Evolutionary conservation across 1,139 yeast genomes (phyloP), one percentile per base, ranked within the genome.

Genomic region (Suhomyces kunorum): DNA sequence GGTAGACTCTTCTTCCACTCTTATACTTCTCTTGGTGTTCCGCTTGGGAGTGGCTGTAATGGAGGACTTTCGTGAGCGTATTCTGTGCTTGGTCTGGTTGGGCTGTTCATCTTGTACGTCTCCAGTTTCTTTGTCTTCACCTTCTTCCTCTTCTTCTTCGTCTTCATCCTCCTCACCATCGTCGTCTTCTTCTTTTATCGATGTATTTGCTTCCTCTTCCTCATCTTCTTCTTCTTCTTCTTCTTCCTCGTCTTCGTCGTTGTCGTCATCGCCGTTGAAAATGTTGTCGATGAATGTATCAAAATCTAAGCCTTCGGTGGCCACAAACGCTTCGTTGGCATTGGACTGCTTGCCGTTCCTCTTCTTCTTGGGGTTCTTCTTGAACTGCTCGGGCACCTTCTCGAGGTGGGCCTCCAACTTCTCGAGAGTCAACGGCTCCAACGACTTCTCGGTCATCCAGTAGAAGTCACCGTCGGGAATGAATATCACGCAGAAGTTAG

Each of bases 381-480:
- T 50, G 44, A 47, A 45, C 32, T 53, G 56, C 25, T 52, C 53
- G 16, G 74, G 68, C 6, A 67, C 53, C 45, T 67, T 66, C 36
- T 55, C 56, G 22, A 68, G 49, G 15, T 49, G 58, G 24, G 60
- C 48, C 11, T 53, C 55, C 34, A 69, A 49, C 43, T 61, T 63
- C 7, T 61, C 66, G 12, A 46, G 48, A 6, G 69, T 54, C 40
- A 71, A 56, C 6, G 52, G 51, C 43, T 66, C 72, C 33, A 72
- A 52, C 28, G 59, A 59, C 50, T 70, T 68, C 28, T 68, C 75
- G 32, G 58, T 64, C 64, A 69, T 63, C 78, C 78, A 72, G 51
- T 68, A 66, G 53, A 59, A 72, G 47, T 72, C 76, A 12, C 76
- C 77, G 49, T 71, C 77, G 6, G 77, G 77, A 32, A 72, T 70